phyloP scores from a whole-genome alignment of 78 protist species.

The Pelomyxa schiedti region DNA sequence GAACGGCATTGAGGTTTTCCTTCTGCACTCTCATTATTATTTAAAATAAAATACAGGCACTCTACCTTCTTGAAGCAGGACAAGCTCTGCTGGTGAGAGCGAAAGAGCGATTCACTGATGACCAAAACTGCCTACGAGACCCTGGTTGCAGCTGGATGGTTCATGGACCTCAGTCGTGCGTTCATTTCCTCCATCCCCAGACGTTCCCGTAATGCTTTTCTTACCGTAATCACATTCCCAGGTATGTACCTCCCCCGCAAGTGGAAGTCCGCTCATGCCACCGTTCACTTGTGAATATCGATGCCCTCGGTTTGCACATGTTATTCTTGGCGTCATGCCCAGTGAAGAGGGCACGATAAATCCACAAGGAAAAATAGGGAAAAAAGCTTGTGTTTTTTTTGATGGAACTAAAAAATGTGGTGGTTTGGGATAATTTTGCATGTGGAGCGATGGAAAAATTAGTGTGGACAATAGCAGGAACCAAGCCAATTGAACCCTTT shows the following conservation, averaged over 20 bases:
- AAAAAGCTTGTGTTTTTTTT: too few relatives aligned
- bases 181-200: too few relatives aligned
- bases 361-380: too few relatives aligned
- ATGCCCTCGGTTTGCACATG: not conserved
- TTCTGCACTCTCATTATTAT: not conserved
- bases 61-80: slow-evolving; percentile 1
- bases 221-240: too few relatives aligned
- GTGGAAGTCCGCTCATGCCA: not conserved
- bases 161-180: not conserved
- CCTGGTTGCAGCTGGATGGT: slow-evolving; percentile 32
- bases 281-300: not conserved
- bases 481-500: too few relatives aligned
- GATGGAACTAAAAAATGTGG: too few relatives aligned
- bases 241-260: not conserved
- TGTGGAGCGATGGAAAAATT: too few relatives aligned
- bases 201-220: too few relatives aligned
- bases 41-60: not conserved
- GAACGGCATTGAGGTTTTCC: slow-evolving; percentile 4
- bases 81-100: slow-evolving; percentile 25
- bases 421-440: too few relatives aligned
- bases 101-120: slow-evolving; percentile 2
- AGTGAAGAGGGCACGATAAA: too few relatives aligned
- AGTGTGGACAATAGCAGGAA: too few relatives aligned
- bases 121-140: not conserved
- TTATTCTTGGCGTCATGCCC: not conserved